A percentile compares a stretch with the other conserved stretches of the same genome.
Evolutionary conservation across 1,284 basidiomycete species (phyloP).

Genomic region (Takashimella tepidaria): DNA sequence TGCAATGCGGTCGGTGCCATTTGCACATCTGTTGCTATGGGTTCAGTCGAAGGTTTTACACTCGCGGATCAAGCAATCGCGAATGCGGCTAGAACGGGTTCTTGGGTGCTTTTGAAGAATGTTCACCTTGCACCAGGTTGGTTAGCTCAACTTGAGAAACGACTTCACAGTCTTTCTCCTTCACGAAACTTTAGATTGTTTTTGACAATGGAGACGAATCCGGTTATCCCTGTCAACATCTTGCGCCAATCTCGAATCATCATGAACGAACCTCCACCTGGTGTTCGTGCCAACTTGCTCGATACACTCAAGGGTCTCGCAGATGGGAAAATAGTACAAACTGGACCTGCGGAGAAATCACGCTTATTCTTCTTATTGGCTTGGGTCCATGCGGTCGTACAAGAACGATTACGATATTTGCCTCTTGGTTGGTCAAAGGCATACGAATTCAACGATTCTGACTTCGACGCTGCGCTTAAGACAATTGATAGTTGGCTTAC

Average conservation of each 20-base stretch:
- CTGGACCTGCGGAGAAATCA: conserved; percentile 81
- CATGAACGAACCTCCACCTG: conserved; percentile 96
- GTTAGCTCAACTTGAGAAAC: conserved; percentile 92
- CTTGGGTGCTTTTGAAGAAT: conserved; percentile 93
- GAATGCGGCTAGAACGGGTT: conserved; percentile 78
- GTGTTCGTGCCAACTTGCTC: conserved; percentile 87
- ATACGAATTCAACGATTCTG: conserved; percentile 97
- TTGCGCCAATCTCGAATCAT: conserved; percentile 88
- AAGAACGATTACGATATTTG: conserved; percentile 89
- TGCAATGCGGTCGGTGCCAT: conserved; percentile 68
- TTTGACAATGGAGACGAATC: conserved; percentile 91
- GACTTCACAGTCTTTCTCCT: conserved; percentile 84
- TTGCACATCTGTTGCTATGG: conserved; percentile 89
- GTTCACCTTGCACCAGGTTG: conserved; percentile 90
- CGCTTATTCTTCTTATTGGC: conserved; percentile 90
- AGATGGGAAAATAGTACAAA: conserved; percentile 55
- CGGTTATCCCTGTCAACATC: conserved; percentile 82
- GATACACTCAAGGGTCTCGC: conserved; percentile 80
- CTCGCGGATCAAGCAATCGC: conserved; percentile 92
- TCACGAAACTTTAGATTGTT: conserved; percentile 88
- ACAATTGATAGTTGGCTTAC: conserved; percentile 88
- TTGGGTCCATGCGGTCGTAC: conserved; percentile 96
- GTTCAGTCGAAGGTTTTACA: conserved; percentile 94
- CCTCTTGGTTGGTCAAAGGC: conserved; percentile 92
- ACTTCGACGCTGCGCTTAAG: conserved; percentile 84